Percentiles rank a stretch among this genome's conserved stretches.
Conservation (phyloP, 2,329 filamentous ascomycete genomes). For the Aspergillus tanneri region DNA sequence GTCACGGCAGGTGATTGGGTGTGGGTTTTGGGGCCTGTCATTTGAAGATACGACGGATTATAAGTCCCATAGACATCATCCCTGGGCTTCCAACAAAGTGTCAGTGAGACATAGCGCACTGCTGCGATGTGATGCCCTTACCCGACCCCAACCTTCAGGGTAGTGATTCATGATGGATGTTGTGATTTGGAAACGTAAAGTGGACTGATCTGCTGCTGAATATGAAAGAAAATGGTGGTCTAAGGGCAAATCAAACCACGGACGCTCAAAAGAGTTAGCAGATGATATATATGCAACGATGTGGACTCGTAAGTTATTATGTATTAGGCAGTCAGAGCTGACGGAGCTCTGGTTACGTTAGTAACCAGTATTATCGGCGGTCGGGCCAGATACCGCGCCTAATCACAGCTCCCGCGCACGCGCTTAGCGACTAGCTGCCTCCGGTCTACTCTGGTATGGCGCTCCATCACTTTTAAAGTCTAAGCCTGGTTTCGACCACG, state of each 20-base stretch:
- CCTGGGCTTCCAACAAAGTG: slow-evolving; percentile 67
- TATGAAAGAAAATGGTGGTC: not conserved
- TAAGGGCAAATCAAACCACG: not conserved
- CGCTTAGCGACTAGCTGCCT: slow-evolving; percentile 7
- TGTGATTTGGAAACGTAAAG: not conserved
- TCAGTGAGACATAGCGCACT: slow-evolving; percentile 32
- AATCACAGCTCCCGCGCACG: slow-evolving; percentile 18
- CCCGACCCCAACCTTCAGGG: slow-evolving; percentile 65
- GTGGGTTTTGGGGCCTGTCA: slow-evolving; percentile 70
- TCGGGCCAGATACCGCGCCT: slow-evolving; percentile 14
- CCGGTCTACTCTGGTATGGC: no score
- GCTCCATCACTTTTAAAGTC: no score
- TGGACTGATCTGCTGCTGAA: not conserved
- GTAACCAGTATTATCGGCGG: slow-evolving; percentile 13
- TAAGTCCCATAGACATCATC: slow-evolving; percentile 96
- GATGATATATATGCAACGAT: slow-evolving; percentile 15
- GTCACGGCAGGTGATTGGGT: slow-evolving; percentile 93
- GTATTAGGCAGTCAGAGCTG: slow-evolving; percentile 38
- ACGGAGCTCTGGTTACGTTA: slow-evolving; percentile 35
- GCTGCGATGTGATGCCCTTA: slow-evolving; percentile 33
- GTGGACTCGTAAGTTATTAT: not conserved
- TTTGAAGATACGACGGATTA: slow-evolving; percentile 79
- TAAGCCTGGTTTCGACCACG: not conserved
- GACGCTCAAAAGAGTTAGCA: slow-evolving; percentile 13
- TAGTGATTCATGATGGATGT: slow-evolving; percentile 60